These are phyloP conservation scores for Aspergillus heteromorphus DNA, from an alignment of 495 filamentous ascomycete genomes.

Conservation along the genomic window DNA sequence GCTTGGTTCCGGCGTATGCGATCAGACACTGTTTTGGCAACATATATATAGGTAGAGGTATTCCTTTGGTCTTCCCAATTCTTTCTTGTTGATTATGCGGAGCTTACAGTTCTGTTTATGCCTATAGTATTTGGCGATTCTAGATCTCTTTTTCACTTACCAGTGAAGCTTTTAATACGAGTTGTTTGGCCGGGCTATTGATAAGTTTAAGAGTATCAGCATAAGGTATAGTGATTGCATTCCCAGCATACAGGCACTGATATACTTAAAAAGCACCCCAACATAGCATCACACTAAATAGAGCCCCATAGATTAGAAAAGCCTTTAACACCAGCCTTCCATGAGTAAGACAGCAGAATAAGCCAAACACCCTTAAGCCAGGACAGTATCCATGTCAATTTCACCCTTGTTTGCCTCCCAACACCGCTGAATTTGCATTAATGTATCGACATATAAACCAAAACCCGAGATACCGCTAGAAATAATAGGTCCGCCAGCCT, in stretches of 20 bases:
- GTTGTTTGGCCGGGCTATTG: not conserved
- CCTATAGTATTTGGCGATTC: not conserved
- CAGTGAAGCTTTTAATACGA: not conserved
- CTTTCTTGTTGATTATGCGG: not conserved
- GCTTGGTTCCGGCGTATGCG: not conserved
- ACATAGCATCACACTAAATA: not conserved
- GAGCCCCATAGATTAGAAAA: not conserved
- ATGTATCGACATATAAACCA: not conserved
- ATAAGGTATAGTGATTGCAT: too few relatives aligned
- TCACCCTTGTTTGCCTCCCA: not conserved
- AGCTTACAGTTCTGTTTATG: not conserved
- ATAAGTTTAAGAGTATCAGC: too few relatives aligned
- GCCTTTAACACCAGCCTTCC: not conserved
- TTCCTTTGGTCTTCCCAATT: not conserved
- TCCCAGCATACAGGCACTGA: too few relatives aligned
- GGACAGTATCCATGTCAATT: not conserved
- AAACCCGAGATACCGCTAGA: not conserved
- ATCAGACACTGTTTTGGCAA: constrained; percentile 4
- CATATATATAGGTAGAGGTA: not conserved
- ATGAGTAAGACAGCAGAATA: too few relatives aligned
- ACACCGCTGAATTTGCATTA: not conserved
- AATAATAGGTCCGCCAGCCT: constrained; percentile 13
- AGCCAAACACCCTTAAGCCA: too few relatives aligned
- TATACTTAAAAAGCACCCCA: not conserved
- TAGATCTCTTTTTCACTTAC: not conserved